phyloP scores from a whole-genome alignment of 768 basidiomycete species.

The Mycena polygramma region DNA sequence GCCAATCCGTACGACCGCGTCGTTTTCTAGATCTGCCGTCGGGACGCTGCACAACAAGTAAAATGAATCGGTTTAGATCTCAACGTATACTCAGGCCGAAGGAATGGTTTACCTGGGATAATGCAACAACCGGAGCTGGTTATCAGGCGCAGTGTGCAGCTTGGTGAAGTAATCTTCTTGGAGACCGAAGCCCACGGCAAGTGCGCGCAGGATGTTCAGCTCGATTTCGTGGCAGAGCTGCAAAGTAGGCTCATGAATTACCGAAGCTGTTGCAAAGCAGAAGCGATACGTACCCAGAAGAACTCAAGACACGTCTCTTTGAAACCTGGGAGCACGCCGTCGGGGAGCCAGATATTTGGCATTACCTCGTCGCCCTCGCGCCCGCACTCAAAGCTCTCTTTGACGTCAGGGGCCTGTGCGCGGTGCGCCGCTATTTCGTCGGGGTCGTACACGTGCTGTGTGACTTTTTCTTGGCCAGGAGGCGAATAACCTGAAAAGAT shows the following conservation, averaged over 20 bases:
- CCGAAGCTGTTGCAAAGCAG: conserved; percentile 38
- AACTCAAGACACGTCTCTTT: conserved; percentile 65
- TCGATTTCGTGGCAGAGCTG: conserved; percentile 59
- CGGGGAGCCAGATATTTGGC: conserved; percentile 73
- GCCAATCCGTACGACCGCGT: conserved; percentile 56
- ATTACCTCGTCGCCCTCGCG: conserved; percentile 58
- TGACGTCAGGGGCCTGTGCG: conserved; percentile 50
- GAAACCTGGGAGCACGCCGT: conserved; percentile 65
- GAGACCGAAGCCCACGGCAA: conserved; percentile 60
- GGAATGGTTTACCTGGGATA: conserved; percentile 59
- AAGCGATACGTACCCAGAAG: conserved; percentile 53
- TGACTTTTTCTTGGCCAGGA: conserved; percentile 47
- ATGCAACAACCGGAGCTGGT: conserved; percentile 70
- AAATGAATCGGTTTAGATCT: no score
- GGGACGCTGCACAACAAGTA: conserved; percentile 45
- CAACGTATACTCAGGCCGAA: conserved; percentile 40
- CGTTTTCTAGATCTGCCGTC: conserved; percentile 43
- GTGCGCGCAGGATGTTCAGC: conserved; percentile 59
- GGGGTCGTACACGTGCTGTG: neutral
- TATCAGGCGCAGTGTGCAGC: conserved; percentile 59
- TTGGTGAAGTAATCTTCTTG: conserved; percentile 60
- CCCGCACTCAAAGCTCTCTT: conserved; percentile 70
- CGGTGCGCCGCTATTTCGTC: neutral
- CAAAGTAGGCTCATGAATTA: neutral
- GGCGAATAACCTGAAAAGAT: conserved; percentile 46